A percentile compares a stretch with the other conserved stretches of the same genome.
Evolutionary conservation across 768 basidiomycete genomes (phyloP).

Genomic region (Chalciporus piperatus): DNA sequence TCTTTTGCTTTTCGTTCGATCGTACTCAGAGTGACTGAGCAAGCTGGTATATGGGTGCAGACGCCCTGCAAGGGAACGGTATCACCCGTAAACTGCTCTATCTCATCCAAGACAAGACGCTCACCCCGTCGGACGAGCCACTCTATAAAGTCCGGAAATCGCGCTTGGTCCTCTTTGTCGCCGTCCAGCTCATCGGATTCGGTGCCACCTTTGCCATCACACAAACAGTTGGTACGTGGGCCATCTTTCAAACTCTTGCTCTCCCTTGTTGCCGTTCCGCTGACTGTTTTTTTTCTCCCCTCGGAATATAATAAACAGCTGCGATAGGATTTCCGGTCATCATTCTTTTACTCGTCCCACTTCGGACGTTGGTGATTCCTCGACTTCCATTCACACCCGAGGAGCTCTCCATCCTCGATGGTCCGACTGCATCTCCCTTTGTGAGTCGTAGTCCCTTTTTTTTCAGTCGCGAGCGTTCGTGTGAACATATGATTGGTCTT

Average conservation of each 20-base stretch:
- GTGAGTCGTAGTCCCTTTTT: constrained; percentile 44
- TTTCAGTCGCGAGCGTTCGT: background rate
- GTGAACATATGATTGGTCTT: background rate
- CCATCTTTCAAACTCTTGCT: background rate
- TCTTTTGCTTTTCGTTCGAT: background rate
- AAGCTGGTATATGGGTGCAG: constrained; percentile 91
- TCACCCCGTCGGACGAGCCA: constrained; percentile 67
- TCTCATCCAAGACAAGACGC: constrained; percentile 66
- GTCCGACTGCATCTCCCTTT: constrained; percentile 84
- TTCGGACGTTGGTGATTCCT: constrained; percentile 72
- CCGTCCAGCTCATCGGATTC: constrained; percentile 78
- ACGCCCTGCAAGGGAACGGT: constrained; percentile 76
- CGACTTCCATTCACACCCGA: constrained; percentile 69
- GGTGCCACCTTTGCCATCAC: constrained; percentile 88
- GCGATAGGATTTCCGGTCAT: constrained; percentile 91
- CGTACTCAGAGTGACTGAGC: constrained; percentile 4
- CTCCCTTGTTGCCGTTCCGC: background rate
- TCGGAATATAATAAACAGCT: constrained; percentile 39
- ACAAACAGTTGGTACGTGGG: constrained; percentile 74
- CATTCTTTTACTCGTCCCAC: constrained; percentile 78
- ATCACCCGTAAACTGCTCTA: constrained; percentile 81
- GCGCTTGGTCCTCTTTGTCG: constrained; percentile 67
- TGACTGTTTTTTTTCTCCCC: background rate
- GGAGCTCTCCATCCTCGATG: constrained; percentile 84
- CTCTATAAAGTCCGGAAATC: constrained; percentile 72